Base-by-base conservation (phyloP, 2,329 filamentous ascomycete species). In the Hypomyces perniciosus region DNA sequence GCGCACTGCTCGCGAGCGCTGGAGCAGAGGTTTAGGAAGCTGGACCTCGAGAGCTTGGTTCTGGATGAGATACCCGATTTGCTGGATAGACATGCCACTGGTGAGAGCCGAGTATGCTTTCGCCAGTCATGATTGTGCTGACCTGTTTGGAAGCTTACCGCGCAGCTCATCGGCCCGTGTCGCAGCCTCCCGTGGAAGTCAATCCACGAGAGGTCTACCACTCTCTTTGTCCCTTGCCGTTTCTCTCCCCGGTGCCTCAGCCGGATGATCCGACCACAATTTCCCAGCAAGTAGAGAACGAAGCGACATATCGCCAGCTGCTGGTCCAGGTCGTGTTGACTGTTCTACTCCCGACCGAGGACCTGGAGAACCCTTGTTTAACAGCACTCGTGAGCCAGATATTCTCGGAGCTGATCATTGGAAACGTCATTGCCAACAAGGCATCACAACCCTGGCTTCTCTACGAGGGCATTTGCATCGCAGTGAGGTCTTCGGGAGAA, bases 1-100 rank as follows among this genome's bases (percentile, higher is more conserved):
- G 93, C 92, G 38, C 92, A 97, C 69, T 93, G 88, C 68, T 96
- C 90, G 38, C 79, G 89, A 51, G 89, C 85, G 6, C 70, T 99
- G 52, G 93, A 97, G 71, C 86, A 96, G 72, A 81, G 93, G 59
- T 70, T 96, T 53, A 80, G 90, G 52, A 83, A 85, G 63, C 80
- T 95, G 29, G 91, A 97, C 69, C 67, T 96, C 54, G 88, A 93
- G 72, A 82, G 83, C 56, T 68, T 99, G 58, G 58, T 96, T 40
- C 75, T 97, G 54, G 90, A 99, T 65, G 92, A 97, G 71, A 76
- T 97, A 42, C 90, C 92, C 13, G 84, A 85, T 54, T 72, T 97
- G 51, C 64, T 97, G 50, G 84, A 91, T 67, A 80, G 78, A 59
- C 93, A 99, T 70, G 74, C 96, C 51, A 76, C 78, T 67, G 87